Conservation (phyloP, 2,329 filamentous ascomycete species). For the Phoma sp. region DNA sequence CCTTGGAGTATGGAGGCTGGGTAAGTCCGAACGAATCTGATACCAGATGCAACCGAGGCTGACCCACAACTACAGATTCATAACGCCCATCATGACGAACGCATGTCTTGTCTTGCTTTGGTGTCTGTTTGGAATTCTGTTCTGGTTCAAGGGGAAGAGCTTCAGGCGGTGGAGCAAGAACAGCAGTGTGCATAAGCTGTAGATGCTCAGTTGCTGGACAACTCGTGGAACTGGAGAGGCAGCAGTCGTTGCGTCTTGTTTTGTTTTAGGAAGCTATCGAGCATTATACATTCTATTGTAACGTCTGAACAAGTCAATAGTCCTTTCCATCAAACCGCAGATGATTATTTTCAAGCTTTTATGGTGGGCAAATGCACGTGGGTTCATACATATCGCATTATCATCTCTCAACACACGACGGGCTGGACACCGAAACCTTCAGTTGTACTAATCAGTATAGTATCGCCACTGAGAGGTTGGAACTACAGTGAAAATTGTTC, state of each 20-base stretch:
- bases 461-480: no score
- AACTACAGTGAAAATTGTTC: no score
- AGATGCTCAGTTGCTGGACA: not conserved
- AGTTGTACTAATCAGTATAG: not conserved
- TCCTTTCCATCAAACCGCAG: no score
- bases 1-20: slow-evolving; percentile 58
- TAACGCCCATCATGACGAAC: slow-evolving; percentile 67
- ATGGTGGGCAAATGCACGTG: no score
- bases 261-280: not conserved
- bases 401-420: no score
- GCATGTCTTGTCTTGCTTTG: slow-evolving; percentile 60
- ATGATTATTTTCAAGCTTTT: no score
- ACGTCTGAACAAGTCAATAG: no score
- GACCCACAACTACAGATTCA: slow-evolving; percentile 35
- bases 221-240: not conserved
- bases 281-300: not conserved
- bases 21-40: slow-evolving; percentile 33
- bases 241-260: not conserved
- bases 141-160: slow-evolving; percentile 65
- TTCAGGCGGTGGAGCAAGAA: slow-evolving; percentile 63
- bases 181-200: slow-evolving; percentile 62
- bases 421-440: no score
- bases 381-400: no score
- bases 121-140: slow-evolving; percentile 61
- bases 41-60: not conserved